A percentile compares a stretch with the other conserved stretches of the same genome.
Conservation (phyloP, 2,329 filamentous ascomycete species). For the Fusarium sp. region DNA sequence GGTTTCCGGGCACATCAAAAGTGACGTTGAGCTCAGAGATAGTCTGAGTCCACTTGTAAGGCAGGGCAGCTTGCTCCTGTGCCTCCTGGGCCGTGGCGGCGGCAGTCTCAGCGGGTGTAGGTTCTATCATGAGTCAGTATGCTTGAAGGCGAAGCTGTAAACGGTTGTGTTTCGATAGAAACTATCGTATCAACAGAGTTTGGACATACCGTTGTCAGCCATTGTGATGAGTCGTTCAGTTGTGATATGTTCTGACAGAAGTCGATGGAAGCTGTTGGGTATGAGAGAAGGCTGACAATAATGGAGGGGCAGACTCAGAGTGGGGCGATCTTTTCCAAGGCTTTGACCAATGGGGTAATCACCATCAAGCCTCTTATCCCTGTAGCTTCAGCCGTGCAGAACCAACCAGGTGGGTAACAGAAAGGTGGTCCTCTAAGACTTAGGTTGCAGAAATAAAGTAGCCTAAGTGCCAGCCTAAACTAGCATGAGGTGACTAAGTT, state of each 20-base stretch:
- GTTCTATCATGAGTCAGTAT: conserved; percentile 55
- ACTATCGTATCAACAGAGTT: not conserved
- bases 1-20: conserved; percentile 80
- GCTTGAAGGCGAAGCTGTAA: not conserved
- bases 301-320: conserved; percentile 41
- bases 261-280: conserved; percentile 37
- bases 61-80: conserved; percentile 88
- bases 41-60: conserved; percentile 97
- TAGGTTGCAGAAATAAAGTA: too few species aligned
- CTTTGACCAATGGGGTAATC: conserved; percentile 38
- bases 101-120: conserved; percentile 66
- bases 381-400: conserved; percentile 43
- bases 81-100: conserved; percentile 77
- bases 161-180: too few species aligned
- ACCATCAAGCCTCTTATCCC: conserved; percentile 10
- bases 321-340: not conserved
- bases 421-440: too few species aligned
- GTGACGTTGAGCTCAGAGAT: conserved; percentile 89
- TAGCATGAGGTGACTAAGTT: too few species aligned
- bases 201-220: conserved; percentile 53
- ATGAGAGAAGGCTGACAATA: conserved; percentile 48
- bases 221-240: conserved; percentile 46
- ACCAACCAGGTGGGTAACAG: too few species aligned
- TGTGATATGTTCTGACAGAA: conserved; percentile 27
- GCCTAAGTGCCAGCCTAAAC: too few species aligned